Evolutionary conservation across 2,329 filamentous ascomycete species (phyloP), one percentile per base, ranked within the genome.

Genomic region (Ceratocystis cubensis): DNA sequence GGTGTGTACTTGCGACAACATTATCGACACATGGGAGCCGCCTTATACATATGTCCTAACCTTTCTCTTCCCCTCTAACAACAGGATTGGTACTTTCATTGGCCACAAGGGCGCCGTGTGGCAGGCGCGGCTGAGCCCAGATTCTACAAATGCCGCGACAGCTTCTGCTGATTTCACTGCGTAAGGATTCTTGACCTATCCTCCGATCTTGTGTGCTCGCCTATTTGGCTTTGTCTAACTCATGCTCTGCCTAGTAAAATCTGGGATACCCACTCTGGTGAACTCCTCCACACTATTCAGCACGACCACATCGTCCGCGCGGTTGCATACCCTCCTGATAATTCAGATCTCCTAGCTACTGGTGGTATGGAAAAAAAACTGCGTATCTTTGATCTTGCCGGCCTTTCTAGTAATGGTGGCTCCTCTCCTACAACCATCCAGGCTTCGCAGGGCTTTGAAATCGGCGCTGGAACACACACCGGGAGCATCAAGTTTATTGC

Each of bases 61-160:
- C 13, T 37, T 8, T 59, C 28, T 59, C 15, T 37, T 30, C 56
- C 30, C 10, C 28, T 64, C 44, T 41, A 15, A 17, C 59, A 15
- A 87, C 74, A 95, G 91, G 89, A 97, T 97, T 71, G 94, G 94
- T 62, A 97, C 94, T 46, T 97, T 97, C 75, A 88, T 99, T 72
- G 94, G 94, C 50, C 94, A 99, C 80, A 97, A 99, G 78, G 94
- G 94, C 69, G 94, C 94, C 46, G 93, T 97, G 68, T 99, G 94
- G 91, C 92, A 96, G 78, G 90, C 92, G 65, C 85, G 92, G 71
- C 82, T 99, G 45, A 96, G 91, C 65, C 86, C 89, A 22, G 91
- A 97, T 77, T 90, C 91, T 53, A 86, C 85, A 30, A 87, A 91
- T 61, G 93, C 94, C 67, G 94, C 92, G 8, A 97, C 95, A 44